Evolutionary conservation across 1,139 yeast genomes (phyloP), one percentile per base, ranked within the genome.

Genomic region (Sugiyamaella paludigena): DNA sequence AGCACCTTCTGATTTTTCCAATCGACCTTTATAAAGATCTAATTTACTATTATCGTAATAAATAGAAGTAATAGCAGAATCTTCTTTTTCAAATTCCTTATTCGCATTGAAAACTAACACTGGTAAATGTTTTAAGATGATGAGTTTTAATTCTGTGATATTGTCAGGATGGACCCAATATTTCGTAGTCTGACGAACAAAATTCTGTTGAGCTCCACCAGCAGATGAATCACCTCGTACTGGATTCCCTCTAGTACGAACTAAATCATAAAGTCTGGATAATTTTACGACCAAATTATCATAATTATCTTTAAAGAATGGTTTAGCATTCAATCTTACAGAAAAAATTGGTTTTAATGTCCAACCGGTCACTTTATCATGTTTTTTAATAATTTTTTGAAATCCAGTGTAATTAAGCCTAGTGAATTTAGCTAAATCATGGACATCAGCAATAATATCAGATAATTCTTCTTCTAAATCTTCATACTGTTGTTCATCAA

Each of bases 91-190:
- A 62, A 92, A 92, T 68, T 92, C 98, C 72, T 92, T 92, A 64
- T 88, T 91, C 44, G 98, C 84, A 65, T 92, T 92, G 78, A 92
- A 92, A 34, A 92, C 98, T 58, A 92, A 78, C 31, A 92, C 98
- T 1, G 98, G 98, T 62, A 92, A 77, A 70, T 92, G 98, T 71
- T 92, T 91, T 66, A 92, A 77, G 57, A 92, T 84, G 58, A 89
- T 86, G 64, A 92, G 78, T 72, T 92, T 92, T 69, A 92, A 79
- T 71, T 92, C 98, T n/a, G 98, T 92, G 65, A 92, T 91, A 68
- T 92, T 92, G 70, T 92, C 98, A 8, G 97, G 97, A 66, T 92
- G 98, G 29, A 92, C 98, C 98, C 98, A 92, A 72, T 92, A 92
- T 65, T 92, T 92, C 15, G 98, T 92, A 15, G 98, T 92, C 71